Conservation (phyloP, 2,329 filamentous ascomycete genomes). For the Gnomoniopsis sp. region DNA sequence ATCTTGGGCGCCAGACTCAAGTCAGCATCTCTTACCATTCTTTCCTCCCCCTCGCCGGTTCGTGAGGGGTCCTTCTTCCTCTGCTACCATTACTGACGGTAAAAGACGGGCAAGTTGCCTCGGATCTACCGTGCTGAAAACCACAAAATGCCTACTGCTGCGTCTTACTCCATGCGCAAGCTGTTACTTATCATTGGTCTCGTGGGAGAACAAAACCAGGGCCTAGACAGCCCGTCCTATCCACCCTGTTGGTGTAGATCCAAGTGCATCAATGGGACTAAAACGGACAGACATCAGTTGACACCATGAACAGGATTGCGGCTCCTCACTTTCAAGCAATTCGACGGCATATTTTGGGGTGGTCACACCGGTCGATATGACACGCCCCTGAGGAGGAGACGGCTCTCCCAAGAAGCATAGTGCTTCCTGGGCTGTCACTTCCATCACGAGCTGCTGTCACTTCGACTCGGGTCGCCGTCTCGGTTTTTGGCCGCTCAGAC, state of each 20-base stretch:
- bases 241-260: slow-evolving; percentile 60
- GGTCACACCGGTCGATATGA: background rate
- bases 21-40: no score
- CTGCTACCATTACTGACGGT: background rate
- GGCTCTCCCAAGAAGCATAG: background rate
- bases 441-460: slow-evolving; percentile 10
- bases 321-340: background rate
- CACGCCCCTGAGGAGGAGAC: slow-evolving; percentile 15
- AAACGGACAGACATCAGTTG: slow-evolving; percentile 55
- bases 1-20: no score
- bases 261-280: slow-evolving; percentile 60
- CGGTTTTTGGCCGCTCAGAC: background rate
- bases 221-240: slow-evolving; percentile 67
- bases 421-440: slow-evolving; percentile 11
- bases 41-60: no score
- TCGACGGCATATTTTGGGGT: background rate
- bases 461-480: background rate
- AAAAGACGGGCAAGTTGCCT: background rate
- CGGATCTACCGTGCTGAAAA: slow-evolving; percentile 22
- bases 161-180: slow-evolving; percentile 53
- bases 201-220: slow-evolving; percentile 60
- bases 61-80: background rate
- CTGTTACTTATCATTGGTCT: slow-evolving; percentile 59
- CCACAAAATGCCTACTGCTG: slow-evolving; percentile 62
- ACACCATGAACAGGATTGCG: background rate